Base-by-base conservation (phyloP, 2,329 filamentous ascomycete species). In the Fusarium guadeloupense region DNA sequence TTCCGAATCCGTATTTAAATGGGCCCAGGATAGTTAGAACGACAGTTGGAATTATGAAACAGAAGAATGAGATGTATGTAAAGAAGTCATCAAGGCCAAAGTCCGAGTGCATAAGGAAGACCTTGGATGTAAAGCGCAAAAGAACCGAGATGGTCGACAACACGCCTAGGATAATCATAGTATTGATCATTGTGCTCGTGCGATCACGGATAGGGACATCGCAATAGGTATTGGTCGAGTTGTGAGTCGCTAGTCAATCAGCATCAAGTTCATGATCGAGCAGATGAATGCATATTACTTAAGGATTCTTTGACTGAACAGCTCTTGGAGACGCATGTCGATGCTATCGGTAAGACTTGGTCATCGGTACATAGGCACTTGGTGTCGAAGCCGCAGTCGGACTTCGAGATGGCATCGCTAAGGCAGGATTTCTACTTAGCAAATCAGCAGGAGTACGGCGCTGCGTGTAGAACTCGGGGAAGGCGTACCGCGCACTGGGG, bases 131-230 rank as follows among this genome's bases (percentile, higher is more conserved):
- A 14, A 76, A 72, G 21, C 78, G 75, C 6, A 77, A 67, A 3
- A 68, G 62, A 8, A 76, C 69, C 25, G 75, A 72, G 30, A 77
- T 66, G 13, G 67, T 72, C 17, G 72, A 69, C 12, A 78, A 73
- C 3, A 71, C 70, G n/a, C 59, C 67, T n/a, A 71, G 41, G 54
- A 54, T 54, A 30, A 64, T 66, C 2, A 58, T 54, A 14, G 55
- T 41, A 35, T 44, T 40, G 20, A 53, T 44, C 35, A 69, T 70
- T 13, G 41, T 16, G 9, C n/a, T 13, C 2, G 58, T 53, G 9
- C 63, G 56, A 40, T 68, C 45, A 9, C 48, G 45, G 4, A 49
- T 21, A 16, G 45, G 61, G 6, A 44, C 58, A 4, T 51, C 35
- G 52, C 59, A 71, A 17, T 49, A 57, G 9, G 52, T 65, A 28